Percentiles rank a stretch among this genome's conserved stretches.
These are phyloP conservation scores for Exophiala mesophila DNA, from an alignment of 2,329 filamentous ascomycete species.

Conservation along the genomic window DNA sequence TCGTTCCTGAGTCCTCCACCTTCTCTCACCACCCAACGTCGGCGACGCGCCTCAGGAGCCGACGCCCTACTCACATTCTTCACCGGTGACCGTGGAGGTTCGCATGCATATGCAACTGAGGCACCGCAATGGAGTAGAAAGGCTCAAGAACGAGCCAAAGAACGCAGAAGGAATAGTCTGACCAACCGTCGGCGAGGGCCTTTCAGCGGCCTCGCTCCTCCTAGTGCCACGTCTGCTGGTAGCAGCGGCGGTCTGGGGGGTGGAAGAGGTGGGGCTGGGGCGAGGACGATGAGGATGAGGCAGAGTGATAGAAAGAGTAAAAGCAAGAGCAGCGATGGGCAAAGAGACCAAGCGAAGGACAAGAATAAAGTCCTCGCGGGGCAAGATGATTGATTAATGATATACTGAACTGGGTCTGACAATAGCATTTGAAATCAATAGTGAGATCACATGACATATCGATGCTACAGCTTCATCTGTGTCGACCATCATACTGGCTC, in stretches of 20 bases:
- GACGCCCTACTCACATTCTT: slow-evolving; percentile 21
- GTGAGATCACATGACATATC: no score
- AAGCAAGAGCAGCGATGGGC: no score
- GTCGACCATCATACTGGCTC: no score
- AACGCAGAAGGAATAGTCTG: slow-evolving; percentile 1
- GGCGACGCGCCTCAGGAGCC: slow-evolving; percentile 18
- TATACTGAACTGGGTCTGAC: no score
- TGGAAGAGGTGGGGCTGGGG: slow-evolving; percentile 11
- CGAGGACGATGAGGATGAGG: slow-evolving; percentile 1
- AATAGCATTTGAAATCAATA: no score
- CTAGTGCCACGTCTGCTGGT: slow-evolving; percentile 3
- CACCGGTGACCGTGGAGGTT: slow-evolving; percentile 18
- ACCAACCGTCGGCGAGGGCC: slow-evolving; percentile 13
- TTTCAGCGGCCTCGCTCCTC: slow-evolving; percentile 12
- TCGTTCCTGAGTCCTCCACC: background rate
- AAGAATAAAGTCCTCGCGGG: no score
- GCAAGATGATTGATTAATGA: no score
- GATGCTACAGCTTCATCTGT: no score
- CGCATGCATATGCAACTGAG: slow-evolving; percentile 11
- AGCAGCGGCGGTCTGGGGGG: slow-evolving; percentile 11
- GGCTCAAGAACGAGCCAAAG: slow-evolving; percentile 11
- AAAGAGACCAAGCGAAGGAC: no score
- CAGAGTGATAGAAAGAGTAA: no score
- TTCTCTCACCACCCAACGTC: slow-evolving; percentile 7
- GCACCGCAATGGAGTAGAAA: slow-evolving; percentile 22